A percentile compares a stretch with the other conserved stretches of the same genome.
Conservation (phyloP, 139 green algal species). For the Limnomonas spitsbergensis region DNA sequence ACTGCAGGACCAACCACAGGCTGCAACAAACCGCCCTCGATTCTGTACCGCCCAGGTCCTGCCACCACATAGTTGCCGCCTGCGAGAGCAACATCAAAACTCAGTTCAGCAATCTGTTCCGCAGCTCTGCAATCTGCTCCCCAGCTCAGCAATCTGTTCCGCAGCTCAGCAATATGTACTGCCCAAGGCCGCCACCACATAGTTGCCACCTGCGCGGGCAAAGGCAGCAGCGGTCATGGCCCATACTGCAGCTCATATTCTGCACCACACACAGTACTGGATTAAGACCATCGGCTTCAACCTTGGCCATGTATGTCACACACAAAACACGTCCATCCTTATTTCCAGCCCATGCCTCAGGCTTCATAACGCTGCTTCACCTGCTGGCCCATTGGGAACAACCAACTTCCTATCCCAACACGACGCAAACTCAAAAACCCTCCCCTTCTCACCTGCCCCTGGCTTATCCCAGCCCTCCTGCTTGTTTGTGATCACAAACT, state of each 20-base stretch:
- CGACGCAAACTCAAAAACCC: too few relatives aligned
- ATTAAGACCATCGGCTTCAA: background rate
- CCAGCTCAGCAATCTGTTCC: background rate
- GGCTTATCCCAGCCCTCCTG: background rate
- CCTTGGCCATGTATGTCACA: background rate
- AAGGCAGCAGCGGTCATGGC: background rate
- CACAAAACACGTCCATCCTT: background rate
- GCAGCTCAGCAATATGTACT: background rate
- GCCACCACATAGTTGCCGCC: background rate
- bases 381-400: background rate
- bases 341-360: too few relatives aligned
- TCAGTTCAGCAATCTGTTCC: background rate
- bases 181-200: background rate
- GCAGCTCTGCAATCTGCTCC: background rate
- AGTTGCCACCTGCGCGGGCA: background rate
- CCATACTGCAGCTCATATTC: background rate
- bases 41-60: conserved; percentile 10
- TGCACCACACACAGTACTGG: background rate
- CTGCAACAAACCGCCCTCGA: background rate
- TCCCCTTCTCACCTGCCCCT: background rate
- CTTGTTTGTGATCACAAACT: conserved; percentile 1
- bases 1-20: conserved; percentile 1
- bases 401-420: background rate
- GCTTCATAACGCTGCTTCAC: background rate
- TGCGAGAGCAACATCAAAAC: background rate